phyloP scores from a whole-genome alignment of 2,329 filamentous ascomycete species.

The Cytospora chrysosperma region DNA sequence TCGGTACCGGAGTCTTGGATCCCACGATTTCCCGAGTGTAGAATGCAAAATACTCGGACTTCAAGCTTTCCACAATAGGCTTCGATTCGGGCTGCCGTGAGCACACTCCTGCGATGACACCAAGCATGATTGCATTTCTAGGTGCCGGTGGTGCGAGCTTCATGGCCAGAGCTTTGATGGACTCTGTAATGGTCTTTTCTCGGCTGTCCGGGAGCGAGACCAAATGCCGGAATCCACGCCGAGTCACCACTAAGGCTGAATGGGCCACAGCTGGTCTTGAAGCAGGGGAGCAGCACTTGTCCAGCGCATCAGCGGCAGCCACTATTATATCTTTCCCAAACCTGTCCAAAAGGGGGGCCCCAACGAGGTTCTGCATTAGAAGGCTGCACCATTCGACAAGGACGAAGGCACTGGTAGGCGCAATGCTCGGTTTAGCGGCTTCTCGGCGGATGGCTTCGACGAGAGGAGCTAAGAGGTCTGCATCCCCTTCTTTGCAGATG shows the following conservation, averaged over 20 bases:
- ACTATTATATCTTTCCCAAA: slow-evolving; percentile 65
- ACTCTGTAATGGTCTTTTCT: slow-evolving; percentile 59
- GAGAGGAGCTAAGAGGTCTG: slow-evolving; percentile 62
- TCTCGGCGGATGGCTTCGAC: slow-evolving; percentile 69
- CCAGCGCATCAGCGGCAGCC: slow-evolving; percentile 70
- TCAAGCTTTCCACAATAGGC: slow-evolving; percentile 61
- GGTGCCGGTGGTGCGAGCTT: slow-evolving; percentile 65
- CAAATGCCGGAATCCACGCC: slow-evolving; percentile 75
- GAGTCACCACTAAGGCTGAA: slow-evolving; percentile 74
- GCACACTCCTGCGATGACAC: slow-evolving; percentile 84
- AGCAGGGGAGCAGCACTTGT: slow-evolving; percentile 70
- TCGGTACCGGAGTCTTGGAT: slow-evolving; percentile 69
- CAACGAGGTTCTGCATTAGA: slow-evolving; percentile 69
- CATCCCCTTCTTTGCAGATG: slow-evolving; percentile 56
- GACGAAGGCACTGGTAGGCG: slow-evolving; percentile 79
- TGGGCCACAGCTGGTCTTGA: slow-evolving; percentile 64
- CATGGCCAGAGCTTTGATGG: slow-evolving; percentile 65
- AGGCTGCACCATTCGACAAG: slow-evolving; percentile 87
- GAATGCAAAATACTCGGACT: slow-evolving; percentile 74
- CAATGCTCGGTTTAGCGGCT: slow-evolving; percentile 72
- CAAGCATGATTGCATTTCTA: slow-evolving; percentile 75
- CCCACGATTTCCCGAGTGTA: slow-evolving; percentile 83
- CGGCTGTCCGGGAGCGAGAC: slow-evolving; percentile 60
- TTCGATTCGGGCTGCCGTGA: slow-evolving; percentile 66
- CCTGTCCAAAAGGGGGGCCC: slow-evolving; percentile 60